Conservation (phyloP, 352 stramenopile species). For the Elongisporangium undulatum region DNA sequence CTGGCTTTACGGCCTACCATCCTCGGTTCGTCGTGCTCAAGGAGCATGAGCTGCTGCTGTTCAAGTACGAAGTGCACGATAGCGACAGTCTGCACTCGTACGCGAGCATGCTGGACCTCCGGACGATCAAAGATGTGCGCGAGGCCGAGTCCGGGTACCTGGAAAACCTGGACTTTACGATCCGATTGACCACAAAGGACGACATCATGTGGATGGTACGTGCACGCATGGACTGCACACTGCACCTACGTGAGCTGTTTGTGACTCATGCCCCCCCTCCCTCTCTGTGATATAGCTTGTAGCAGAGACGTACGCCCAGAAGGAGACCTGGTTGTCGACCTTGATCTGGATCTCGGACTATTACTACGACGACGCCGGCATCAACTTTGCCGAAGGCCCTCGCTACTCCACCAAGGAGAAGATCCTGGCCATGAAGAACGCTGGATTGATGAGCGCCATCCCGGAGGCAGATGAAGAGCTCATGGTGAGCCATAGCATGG, state of each 20-base stretch:
- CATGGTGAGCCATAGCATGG: neutral
- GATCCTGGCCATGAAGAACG: conserved; percentile 26
- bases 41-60: conserved; percentile 71
- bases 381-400: conserved; percentile 4
- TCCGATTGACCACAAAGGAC: conserved; percentile 71
- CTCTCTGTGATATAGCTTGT: conserved; percentile 41
- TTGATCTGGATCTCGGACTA: conserved; percentile 87
- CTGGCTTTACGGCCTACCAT: conserved; percentile 74
- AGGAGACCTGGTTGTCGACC: conserved; percentile 82
- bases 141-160: conserved; percentile 75
- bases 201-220: conserved; percentile 80
- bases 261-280: conserved; percentile 5
- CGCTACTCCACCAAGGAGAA: conserved; percentile 11
- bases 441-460: conserved; percentile 44
- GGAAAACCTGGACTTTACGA: conserved; percentile 83
- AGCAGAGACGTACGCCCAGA: conserved; percentile 73
- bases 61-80: conserved; percentile 85
- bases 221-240: conserved; percentile 5
- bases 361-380: conserved; percentile 45
- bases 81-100: conserved; percentile 65
- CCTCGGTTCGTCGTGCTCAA: conserved; percentile 80
- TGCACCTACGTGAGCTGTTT: conserved; percentile 4
- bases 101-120: conserved; percentile 64
- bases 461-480: conserved; percentile 33
- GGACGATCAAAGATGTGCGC: conserved; percentile 75